Base-by-base conservation (phyloP, 176 grass and related monocot species). In the Luzula sylvatica region DNA sequence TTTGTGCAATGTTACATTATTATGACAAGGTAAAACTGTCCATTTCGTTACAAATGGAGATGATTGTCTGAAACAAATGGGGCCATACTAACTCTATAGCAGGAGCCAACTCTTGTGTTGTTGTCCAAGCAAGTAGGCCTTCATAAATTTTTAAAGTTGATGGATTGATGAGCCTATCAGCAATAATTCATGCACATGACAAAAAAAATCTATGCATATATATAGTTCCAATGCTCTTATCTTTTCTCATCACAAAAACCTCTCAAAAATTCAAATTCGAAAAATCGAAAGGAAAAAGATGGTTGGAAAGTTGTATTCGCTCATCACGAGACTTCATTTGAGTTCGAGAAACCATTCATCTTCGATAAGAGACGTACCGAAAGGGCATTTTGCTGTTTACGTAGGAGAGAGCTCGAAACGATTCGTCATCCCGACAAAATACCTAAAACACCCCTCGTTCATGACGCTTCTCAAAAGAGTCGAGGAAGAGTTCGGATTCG, bases 401-500 rank as follows among this genome's bases (percentile, higher is more conserved):
- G 14, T 52, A 2, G 44, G 61, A 16, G 61, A 65, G 2, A 38
- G 3, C 26, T 18, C 19, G 43, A 65, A 65, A 49, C 8, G 44
- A 5, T 65, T 65, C 13, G 18, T 65, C 7, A 21, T 65, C 13
- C 61, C 61, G 12, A 51, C 49, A 20, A 20, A 23, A 12, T 66
- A 66, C 24, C 29, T 51, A 15, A 51, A 5, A 38, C 5, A 59
- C 38, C 55, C 55, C 8, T 39, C 28, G 14, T 66, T 66, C 32
- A 14, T 50, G 61, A 66, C n/a, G 16, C 49, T 66, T 27, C 42
- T 52, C 4, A 30, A 50, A 26, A 35, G 23, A 21, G 46, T 50
- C 19, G 46, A 66, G 32, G 61, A 66, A 40, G 55, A 59, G 61
- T 50, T 52, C 29, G 61, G 24, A 8, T 51, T 66, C 18, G 45